These are phyloP conservation scores for Eragrostis nindensis DNA, from an alignment of 176 grass and related monocot genomes.

Conservation along the genomic window DNA sequence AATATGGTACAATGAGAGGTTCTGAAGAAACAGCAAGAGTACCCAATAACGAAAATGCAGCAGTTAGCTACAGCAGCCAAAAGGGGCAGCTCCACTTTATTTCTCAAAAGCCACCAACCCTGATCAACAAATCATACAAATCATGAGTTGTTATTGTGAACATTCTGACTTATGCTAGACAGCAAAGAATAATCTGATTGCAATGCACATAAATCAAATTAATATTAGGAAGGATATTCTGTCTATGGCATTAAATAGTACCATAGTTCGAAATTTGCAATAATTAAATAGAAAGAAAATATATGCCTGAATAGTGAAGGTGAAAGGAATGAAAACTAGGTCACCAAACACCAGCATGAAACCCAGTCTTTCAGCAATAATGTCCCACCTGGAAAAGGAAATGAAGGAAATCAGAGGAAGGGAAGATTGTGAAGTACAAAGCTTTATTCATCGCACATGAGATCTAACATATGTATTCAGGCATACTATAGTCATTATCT, in stretches of 20 bases:
- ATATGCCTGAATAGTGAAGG: conserved; percentile 88
- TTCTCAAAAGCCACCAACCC: conserved; percentile 96
- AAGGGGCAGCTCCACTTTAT: conserved; percentile 73
- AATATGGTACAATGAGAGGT: not conserved
- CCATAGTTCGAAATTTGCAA: not conserved
- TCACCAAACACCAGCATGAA: conserved; percentile 99
- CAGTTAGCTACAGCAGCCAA: conserved; percentile 61
- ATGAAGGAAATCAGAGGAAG: not conserved
- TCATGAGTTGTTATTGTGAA: conserved; percentile 13
- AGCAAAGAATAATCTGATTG: not conserved
- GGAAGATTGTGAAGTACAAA: not conserved
- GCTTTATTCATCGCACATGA: not conserved
- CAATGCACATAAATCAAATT: conserved; percentile 3
- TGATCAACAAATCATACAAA: conserved; percentile 32
- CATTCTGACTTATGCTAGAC: not conserved
- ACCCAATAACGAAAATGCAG: conserved; percentile 84
- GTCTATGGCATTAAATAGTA: not conserved
- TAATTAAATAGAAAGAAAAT: not conserved
- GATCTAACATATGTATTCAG: not conserved
- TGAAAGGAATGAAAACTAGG: conserved; percentile 98
- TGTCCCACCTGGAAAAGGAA: conserved; percentile 82
- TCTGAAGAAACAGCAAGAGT: conserved; percentile 34
- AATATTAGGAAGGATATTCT: not conserved
- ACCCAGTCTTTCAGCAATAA: conserved; percentile 95
- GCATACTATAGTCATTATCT: conserved; percentile 21